A percentile compares a stretch with the other conserved stretches of the same genome.
phyloP scores from a whole-genome alignment of 495 filamentous ascomycete species.

The Penicillium riverlandense region DNA sequence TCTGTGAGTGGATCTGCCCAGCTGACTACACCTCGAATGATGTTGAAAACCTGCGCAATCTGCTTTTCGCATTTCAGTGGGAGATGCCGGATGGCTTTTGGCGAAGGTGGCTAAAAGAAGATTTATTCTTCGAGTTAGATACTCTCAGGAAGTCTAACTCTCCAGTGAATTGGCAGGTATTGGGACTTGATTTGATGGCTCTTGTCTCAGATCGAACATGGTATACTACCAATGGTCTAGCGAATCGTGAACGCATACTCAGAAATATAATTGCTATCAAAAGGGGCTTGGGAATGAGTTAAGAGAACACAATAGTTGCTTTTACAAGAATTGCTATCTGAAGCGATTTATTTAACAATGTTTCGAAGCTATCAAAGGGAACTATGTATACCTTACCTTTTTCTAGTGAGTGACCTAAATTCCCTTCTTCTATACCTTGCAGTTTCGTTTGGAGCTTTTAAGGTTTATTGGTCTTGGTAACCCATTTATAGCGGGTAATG shows the following conservation, averaged over 20 bases:
- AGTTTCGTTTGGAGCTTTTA: too few relatives aligned
- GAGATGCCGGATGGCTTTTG: slow-evolving; percentile 4
- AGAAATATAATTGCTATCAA: not conserved
- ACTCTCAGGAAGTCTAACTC: not conserved
- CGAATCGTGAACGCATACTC: slow-evolving; percentile 4
- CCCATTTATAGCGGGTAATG: too few relatives aligned
- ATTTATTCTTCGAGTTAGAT: slow-evolving; percentile 4
- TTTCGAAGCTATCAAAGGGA: too few relatives aligned
- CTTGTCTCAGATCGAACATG: not conserved
- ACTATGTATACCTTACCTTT: too few relatives aligned
- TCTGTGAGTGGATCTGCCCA: slow-evolving; percentile 4
- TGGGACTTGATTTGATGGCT: slow-evolving; percentile 1
- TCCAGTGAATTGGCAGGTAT: slow-evolving; percentile 1
- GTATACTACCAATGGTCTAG: slow-evolving; percentile 1
- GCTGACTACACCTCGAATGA: not conserved
- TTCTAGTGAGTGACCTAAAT: too few relatives aligned
- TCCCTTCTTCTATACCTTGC: too few relatives aligned
- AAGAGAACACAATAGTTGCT: not conserved
- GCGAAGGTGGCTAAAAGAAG: slow-evolving; percentile 1
- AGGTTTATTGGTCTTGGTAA: too few relatives aligned
- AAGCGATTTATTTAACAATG: too few relatives aligned
- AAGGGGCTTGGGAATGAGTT: not conserved
- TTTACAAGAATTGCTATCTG: not conserved
- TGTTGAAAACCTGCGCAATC: slow-evolving; percentile 2
- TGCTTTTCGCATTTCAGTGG: slow-evolving; percentile 7